Evolutionary conservation across 2,329 filamentous ascomycete species (phyloP).

Genomic region (Exophiala xenobiotica): DNA sequence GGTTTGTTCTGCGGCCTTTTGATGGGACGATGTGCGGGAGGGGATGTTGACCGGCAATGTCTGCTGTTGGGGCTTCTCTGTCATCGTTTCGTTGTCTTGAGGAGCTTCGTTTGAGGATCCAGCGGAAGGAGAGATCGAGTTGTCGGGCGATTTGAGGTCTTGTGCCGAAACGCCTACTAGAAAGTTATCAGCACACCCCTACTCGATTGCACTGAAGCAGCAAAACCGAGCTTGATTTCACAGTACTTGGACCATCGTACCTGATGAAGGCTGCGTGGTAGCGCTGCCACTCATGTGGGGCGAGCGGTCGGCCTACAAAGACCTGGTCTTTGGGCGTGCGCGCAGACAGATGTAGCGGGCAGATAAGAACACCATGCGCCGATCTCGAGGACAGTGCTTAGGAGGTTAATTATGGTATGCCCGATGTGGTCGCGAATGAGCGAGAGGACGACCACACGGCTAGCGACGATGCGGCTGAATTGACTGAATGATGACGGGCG

Average conservation of each 20-base stretch:
- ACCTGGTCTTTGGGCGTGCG: slow-evolving; percentile 21
- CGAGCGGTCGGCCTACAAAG: slow-evolving; percentile 27
- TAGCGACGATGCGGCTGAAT: slow-evolving; percentile 16
- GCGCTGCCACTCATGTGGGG: slow-evolving; percentile 34
- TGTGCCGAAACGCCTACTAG: slow-evolving; percentile 17
- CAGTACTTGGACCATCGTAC: slow-evolving; percentile 21
- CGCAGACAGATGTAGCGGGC: slow-evolving; percentile 10
- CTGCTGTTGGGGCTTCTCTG: slow-evolving; percentile 23
- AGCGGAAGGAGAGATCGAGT: slow-evolving; percentile 10
- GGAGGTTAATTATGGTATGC: slow-evolving; percentile 2
- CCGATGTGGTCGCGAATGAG: slow-evolving; percentile 14
- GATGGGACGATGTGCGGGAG: slow-evolving; percentile 28
- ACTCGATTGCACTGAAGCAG: slow-evolving; percentile 13
- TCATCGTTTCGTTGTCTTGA: slow-evolving; percentile 22
- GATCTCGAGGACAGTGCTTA: slow-evolving; percentile 3
- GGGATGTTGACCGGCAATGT: slow-evolving; percentile 27
- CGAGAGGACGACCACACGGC: slow-evolving; percentile 3
- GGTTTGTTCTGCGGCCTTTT: slow-evolving; percentile 12
- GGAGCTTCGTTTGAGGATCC: slow-evolving; percentile 9
- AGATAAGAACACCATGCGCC: slow-evolving; percentile 17
- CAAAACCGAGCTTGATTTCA: slow-evolving; percentile 10
- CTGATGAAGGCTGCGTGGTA: slow-evolving; percentile 29
- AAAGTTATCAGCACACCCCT: slow-evolving; percentile 18
- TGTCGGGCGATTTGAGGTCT: slow-evolving; percentile 12
- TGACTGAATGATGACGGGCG: slow-evolving; percentile 2